A percentile compares a stretch with the other conserved stretches of the same genome.
Evolutionary conservation across 2,329 filamentous ascomycete genomes (phyloP).

Genomic region (Bertia moriformis): DNA sequence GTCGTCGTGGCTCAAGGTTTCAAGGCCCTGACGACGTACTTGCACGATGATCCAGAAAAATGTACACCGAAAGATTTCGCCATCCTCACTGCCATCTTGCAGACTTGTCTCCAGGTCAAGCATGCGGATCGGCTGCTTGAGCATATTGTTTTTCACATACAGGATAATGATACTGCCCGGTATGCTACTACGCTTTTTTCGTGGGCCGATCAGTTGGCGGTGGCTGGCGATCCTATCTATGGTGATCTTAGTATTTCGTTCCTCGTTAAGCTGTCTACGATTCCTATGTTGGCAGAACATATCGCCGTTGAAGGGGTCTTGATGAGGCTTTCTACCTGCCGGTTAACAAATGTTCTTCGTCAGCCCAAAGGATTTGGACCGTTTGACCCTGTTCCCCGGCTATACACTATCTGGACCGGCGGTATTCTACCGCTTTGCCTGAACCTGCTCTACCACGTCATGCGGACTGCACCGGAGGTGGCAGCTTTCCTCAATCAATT

Average conservation of each 20-base stretch:
- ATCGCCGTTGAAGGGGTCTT: slow-evolving; percentile 78
- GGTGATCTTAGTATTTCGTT: slow-evolving; percentile 84
- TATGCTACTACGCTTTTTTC: slow-evolving; percentile 80
- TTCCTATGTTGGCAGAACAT: slow-evolving; percentile 72
- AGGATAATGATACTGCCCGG: slow-evolving; percentile 59
- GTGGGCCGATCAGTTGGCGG: slow-evolving; percentile 74
- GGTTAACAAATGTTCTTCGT: slow-evolving; percentile 64
- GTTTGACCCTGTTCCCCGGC: slow-evolving; percentile 24
- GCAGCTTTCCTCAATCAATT: slow-evolving; percentile 82
- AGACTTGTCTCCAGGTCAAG: slow-evolving; percentile 68
- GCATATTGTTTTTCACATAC: slow-evolving; percentile 57
- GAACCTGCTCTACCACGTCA: slow-evolving; percentile 73
- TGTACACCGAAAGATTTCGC: slow-evolving; percentile 68
- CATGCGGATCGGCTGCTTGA: slow-evolving; percentile 58
- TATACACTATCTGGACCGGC: slow-evolving; percentile 81
- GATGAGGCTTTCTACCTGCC: slow-evolving; percentile 64
- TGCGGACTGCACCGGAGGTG: slow-evolving; percentile 69
- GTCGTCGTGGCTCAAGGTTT: slow-evolving; percentile 71
- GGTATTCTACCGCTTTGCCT: slow-evolving; percentile 78
- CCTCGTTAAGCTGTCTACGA: slow-evolving; percentile 70
- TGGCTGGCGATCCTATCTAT: slow-evolving; percentile 74
- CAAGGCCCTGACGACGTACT: slow-evolving; percentile 61
- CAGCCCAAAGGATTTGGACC: slow-evolving; percentile 23
- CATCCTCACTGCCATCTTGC: slow-evolving; percentile 74
- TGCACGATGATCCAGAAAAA: slow-evolving; percentile 59